Percentiles rank a stretch among this genome's conserved stretches.
phyloP scores from a whole-genome alignment of 2,329 filamentous ascomycete genomes.

The Venturia oleaginea region DNA sequence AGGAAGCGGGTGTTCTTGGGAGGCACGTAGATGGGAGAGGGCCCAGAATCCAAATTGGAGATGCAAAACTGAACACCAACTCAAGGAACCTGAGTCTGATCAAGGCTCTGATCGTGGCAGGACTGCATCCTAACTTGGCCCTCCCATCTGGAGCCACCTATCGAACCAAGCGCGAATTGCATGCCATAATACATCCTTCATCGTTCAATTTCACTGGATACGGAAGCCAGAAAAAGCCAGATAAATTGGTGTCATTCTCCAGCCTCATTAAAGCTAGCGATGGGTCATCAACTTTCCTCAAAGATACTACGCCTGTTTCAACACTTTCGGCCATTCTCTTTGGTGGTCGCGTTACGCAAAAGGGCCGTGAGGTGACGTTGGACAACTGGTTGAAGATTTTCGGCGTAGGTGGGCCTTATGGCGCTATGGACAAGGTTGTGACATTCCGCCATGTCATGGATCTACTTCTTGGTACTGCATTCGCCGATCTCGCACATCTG shows the following conservation, averaged over 20 bases:
- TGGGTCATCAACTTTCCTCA: conserved; percentile 17
- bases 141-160: conserved; percentile 22
- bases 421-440: background rate
- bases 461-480: conserved; percentile 1
- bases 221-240: no score
- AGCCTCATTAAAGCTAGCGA: conserved; percentile 15
- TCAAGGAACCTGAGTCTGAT: conserved; percentile 35
- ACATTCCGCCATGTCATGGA: background rate
- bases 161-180: conserved; percentile 4
- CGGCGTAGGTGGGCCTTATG: background rate
- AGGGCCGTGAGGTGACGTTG: background rate
- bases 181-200: conserved; percentile 4
- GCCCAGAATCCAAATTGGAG: conserved; percentile 15
- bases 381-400: background rate
- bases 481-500: background rate
- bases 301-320: conserved; percentile 21
- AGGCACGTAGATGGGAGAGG: background rate
- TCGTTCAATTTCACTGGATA: conserved; percentile 14
- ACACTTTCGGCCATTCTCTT: conserved; percentile 24
- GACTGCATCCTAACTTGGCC: conserved; percentile 38
- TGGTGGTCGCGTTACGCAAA: conserved; percentile 15
- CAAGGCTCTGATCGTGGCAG: conserved; percentile 38
- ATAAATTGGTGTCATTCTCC: conserved; percentile 6
- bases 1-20: conserved; percentile 18
- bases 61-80: conserved; percentile 34